These are phyloP conservation scores for Trametopsis cervina DNA, from an alignment of 768 basidiomycete species.

Conservation along the genomic window DNA sequence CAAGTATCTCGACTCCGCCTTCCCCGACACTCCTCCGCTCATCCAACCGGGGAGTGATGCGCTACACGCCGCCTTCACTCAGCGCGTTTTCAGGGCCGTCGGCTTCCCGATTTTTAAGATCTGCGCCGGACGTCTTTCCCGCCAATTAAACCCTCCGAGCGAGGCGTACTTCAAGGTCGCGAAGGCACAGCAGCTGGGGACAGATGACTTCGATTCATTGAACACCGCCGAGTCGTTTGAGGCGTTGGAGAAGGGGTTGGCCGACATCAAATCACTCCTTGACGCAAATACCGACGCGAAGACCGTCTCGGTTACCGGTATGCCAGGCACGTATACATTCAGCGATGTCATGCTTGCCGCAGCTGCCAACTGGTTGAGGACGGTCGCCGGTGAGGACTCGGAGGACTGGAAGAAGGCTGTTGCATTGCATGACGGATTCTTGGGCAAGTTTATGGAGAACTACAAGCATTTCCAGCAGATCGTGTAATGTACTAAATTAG, in stretches of 20 bases:
- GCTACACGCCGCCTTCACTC: conserved; percentile 33
- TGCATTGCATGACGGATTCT: conserved; percentile 34
- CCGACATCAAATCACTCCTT: conserved; percentile 23
- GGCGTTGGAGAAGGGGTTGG: conserved; percentile 20
- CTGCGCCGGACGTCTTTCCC: conserved; percentile 2
- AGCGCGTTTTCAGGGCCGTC: background rate
- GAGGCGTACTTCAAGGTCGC: conserved; percentile 31
- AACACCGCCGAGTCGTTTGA: conserved; percentile 21
- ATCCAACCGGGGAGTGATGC: conserved; percentile 32
- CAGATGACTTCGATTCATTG: conserved; percentile 27
- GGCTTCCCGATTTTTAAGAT: background rate
- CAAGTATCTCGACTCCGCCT: conserved; percentile 42
- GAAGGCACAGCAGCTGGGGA: conserved; percentile 27
- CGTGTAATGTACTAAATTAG: no score
- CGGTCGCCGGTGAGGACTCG: conserved; percentile 29
- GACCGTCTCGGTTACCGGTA: conserved; percentile 27
- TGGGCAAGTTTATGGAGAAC: conserved; percentile 26
- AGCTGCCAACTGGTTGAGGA: conserved; percentile 26
- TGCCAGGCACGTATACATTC: conserved; percentile 18
- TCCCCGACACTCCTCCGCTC: conserved; percentile 35
- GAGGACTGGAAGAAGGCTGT: conserved; percentile 34
- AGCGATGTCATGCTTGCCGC: conserved; percentile 28
- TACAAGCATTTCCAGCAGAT: conserved; percentile 25
- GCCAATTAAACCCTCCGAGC: conserved; percentile 18
- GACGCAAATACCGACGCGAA: conserved; percentile 18